Evolutionary conservation across 257 asterid species (phyloP), one percentile per base, ranked within the genome.

Genomic region (Solanum dulcamara): DNA sequence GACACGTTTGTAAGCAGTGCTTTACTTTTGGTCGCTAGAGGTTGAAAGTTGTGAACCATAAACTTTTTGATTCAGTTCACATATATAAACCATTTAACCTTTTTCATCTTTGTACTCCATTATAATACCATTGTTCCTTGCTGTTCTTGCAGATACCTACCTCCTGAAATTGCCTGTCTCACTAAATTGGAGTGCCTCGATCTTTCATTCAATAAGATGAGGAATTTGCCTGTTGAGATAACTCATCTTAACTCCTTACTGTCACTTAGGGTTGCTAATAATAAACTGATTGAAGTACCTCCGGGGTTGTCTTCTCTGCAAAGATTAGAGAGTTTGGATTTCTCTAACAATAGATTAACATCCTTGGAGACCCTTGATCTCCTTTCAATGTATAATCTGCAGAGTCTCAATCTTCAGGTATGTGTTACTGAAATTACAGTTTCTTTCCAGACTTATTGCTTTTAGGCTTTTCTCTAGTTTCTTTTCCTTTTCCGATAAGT

Each of bases 131-230:
- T 67, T 32, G 12, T 3, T 74, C 81, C 59, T 30, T 84, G 53
- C 24, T 81, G 87, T 82, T 71, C 86, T 80, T 93, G 92, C 95
- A 97, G 99, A 91, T 93, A 90, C 90, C 95, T 97, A 79, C 99
- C 98, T 84, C 95, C 97, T 33, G 99, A 95, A 89, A 97, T 96
- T 85, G 98, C 95, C 64, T 92, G 88, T 82, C 98, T 96, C 57
- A 84, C 30, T 84, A 91, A 91, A 85, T 91, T 96, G 88, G 99
- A 96, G 91, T 90, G 87, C 90, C 91, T 97, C 87, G 95, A 97
- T 87, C 92, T 95, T 88, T 97, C 99, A 53, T 97, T 94, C 85
- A 97, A 97, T 88, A 95, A 95, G 90, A 90, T 97, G 95, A 95
- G 93, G 96, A 93, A 85, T 83, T 92, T 97, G 86, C 99, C 98